Evolutionary conservation across 331 rosid species (phyloP).

Genomic region (Ulmus americana): DNA sequence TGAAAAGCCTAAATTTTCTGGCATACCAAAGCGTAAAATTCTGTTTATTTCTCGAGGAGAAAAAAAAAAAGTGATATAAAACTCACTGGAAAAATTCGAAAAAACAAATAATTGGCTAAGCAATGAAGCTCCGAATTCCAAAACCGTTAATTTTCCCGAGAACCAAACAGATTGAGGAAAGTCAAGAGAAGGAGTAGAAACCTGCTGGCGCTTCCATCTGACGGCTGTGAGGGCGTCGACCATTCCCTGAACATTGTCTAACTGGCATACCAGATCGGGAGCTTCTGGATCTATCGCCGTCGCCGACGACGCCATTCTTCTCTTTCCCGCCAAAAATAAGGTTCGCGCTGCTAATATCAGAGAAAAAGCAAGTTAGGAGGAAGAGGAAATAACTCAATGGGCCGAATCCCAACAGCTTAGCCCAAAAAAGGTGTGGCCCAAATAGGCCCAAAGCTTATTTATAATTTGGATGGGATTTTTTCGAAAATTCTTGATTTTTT

Average conservation of each 20-base stretch:
- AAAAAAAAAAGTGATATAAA: no score
- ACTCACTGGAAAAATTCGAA: no score
- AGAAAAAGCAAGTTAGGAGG: no score
- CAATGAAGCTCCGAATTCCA: no score
- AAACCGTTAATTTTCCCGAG: not conserved
- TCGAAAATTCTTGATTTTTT: no score
- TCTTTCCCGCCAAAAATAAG: slow-evolving; percentile 31
- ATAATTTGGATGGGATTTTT: no score
- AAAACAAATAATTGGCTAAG: no score
- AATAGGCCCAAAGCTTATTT: no score
- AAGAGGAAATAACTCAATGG: no score
- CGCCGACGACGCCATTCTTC: slow-evolving; percentile 42
- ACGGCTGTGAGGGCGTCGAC: slow-evolving; percentile 81
- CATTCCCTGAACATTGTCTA: slow-evolving; percentile 81
- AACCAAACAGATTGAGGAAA: not conserved
- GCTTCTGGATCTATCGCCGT: slow-evolving; percentile 43
- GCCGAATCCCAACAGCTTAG: no score
- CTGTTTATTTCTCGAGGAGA: not conserved
- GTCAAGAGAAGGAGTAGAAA: slow-evolving; percentile 8
- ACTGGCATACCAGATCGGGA: slow-evolving; percentile 62
- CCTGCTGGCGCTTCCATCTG: slow-evolving; percentile 94
- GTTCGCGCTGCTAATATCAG: not conserved
- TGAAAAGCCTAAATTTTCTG: not conserved
- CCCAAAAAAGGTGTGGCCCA: no score
- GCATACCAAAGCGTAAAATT: not conserved